Conservation (phyloP, 306 rosid genomes). For the Malus fusca region DNA sequence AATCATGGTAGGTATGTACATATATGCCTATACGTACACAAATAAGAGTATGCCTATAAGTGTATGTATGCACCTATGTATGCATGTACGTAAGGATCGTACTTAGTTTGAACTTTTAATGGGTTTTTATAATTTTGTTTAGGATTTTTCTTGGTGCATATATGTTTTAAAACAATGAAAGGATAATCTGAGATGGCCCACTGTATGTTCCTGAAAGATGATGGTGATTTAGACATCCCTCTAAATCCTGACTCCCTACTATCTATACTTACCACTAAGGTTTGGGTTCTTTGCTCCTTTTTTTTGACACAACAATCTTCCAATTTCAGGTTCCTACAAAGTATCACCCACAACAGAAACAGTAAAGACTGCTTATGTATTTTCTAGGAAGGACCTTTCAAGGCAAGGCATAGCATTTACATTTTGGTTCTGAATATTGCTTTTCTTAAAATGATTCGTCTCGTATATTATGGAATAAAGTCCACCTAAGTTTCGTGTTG, state of each 20-base stretch:
- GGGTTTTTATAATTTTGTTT: neutral
- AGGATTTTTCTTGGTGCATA: neutral
- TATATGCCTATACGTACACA: neutral
- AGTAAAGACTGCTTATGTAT: constrained; percentile 63
- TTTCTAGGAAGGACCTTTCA: constrained; percentile 81
- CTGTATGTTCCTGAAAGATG: neutral
- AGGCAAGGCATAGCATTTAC: constrained; percentile 34
- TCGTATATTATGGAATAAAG: neutral
- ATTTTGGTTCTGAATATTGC: constrained; percentile 6
- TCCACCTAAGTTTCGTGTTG: neutral
- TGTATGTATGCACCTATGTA: neutral
- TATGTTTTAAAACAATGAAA: neutral
- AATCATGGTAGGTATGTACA: too few species aligned
- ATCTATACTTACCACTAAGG: neutral
- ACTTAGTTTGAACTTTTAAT: neutral
- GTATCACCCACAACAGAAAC: constrained; percentile 46
- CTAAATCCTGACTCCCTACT: neutral
- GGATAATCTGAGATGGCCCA: neutral
- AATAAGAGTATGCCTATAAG: neutral
- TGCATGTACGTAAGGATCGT: too few species aligned
- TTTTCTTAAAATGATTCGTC: neutral
- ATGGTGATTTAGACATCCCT: neutral
- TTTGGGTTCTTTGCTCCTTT: neutral
- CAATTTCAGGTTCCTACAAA: constrained; percentile 67
- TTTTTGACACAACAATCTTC: constrained; percentile 13